Evolutionary conservation across 768 basidiomycete genomes (phyloP).

Genomic region (Lenzites betulinus): DNA sequence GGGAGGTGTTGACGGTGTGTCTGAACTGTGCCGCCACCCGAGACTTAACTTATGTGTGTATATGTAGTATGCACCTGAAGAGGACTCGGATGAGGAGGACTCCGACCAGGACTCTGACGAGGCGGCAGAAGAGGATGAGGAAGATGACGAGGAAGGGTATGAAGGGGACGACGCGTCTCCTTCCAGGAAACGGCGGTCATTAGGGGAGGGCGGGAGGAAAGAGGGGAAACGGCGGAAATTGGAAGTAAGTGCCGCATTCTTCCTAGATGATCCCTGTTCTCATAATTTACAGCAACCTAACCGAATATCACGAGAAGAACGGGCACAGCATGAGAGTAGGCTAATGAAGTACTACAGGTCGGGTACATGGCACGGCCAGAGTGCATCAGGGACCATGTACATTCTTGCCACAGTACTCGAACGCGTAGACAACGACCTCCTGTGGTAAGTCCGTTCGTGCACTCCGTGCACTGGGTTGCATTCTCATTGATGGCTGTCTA

Average conservation of each 20-base stretch:
- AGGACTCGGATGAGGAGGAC: constrained; percentile 67
- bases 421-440: constrained; percentile 87
- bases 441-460: constrained; percentile 67
- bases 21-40: not conserved
- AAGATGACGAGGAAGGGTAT: constrained; percentile 46
- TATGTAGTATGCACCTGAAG: constrained; percentile 74
- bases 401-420: constrained; percentile 89
- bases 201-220: constrained; percentile 39
- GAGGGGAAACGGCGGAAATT: constrained; percentile 61
- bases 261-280: no score
- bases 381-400: constrained; percentile 87
- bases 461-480: not conserved
- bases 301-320: constrained; percentile 71
- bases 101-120: constrained; percentile 39
- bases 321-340: constrained; percentile 58
- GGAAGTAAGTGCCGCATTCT: constrained; percentile 39
- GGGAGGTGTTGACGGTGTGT: constrained; percentile 80
- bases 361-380: constrained; percentile 89
- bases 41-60: not conserved
- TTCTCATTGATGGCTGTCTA: constrained; percentile 31
- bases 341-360: constrained; percentile 82
- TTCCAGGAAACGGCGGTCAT: constrained; percentile 51
- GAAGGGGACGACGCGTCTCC: constrained; percentile 45
- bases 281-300: constrained; percentile 43
- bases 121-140: constrained; percentile 42